Conservation (phyloP, 2,329 filamentous ascomycete genomes). For the Fusarium xylarioides region DNA sequence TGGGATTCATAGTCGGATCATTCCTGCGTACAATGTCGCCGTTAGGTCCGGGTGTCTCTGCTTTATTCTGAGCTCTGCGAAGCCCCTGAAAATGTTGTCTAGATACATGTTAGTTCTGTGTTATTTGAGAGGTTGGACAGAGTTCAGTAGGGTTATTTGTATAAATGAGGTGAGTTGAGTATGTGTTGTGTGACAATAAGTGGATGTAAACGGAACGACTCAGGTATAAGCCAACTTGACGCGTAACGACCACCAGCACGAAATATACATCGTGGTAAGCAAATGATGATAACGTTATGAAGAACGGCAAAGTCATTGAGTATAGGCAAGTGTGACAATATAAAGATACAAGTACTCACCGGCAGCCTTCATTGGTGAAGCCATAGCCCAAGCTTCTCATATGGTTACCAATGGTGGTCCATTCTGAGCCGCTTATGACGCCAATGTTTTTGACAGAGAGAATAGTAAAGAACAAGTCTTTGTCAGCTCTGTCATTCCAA, state of each 20-base stretch:
- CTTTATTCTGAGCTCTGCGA: conserved; percentile 63
- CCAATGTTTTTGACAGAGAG: conserved; percentile 70
- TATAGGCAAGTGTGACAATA: conserved; percentile 2
- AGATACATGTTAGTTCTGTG: conserved; percentile 21
- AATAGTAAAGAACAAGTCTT: conserved; percentile 71
- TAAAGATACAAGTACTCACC: conserved; percentile 55
- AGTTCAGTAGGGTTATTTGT: neutral
- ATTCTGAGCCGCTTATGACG: conserved; percentile 69
- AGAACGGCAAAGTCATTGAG: neutral
- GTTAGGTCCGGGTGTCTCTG: conserved; percentile 51
- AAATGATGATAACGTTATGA: neutral
- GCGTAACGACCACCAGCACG: conserved; percentile 3
- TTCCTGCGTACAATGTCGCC: conserved; percentile 50
- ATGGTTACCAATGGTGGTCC: conserved; percentile 68
- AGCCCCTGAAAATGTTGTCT: conserved; percentile 71
- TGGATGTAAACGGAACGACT: neutral
- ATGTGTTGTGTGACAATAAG: neutral
- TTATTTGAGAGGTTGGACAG: neutral
- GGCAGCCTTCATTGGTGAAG: conserved; percentile 72
- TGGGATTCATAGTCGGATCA: conserved; percentile 66
- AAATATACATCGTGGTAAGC: conserved; percentile 8
- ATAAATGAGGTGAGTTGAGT: neutral
- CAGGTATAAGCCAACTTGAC: conserved; percentile 20
- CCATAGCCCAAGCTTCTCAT: conserved; percentile 68
- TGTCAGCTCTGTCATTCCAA: conserved; percentile 69